Conservation (phyloP, 495 filamentous ascomycete species). For the Podospora sp. region DNA sequence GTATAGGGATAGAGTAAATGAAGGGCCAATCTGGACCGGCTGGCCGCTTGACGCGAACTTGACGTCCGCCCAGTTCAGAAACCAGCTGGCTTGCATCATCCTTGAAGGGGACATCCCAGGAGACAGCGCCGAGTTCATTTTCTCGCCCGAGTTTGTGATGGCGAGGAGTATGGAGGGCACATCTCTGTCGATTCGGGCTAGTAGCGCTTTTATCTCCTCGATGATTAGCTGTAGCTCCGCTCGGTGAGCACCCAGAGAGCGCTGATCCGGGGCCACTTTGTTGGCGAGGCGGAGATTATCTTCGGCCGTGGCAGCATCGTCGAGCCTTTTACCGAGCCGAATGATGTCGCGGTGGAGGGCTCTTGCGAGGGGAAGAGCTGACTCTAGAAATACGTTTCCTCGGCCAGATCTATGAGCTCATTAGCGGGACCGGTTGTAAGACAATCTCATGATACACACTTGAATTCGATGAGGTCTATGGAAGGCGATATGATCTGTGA, state of each 20-base stretch:
- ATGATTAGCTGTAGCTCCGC: constrained; percentile 71
- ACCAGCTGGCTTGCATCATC: constrained; percentile 89
- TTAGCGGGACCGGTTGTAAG: constrained; percentile 13
- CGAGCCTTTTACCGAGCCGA: constrained; percentile 74
- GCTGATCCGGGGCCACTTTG: constrained; percentile 42
- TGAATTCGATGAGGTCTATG: constrained; percentile 92
- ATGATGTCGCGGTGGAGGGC: constrained; percentile 88
- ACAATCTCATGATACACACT: constrained; percentile 48
- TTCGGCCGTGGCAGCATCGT: constrained; percentile 67
- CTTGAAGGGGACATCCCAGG: constrained; percentile 87
- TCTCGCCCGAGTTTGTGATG: constrained; percentile 92
- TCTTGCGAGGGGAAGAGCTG: constrained; percentile 83
- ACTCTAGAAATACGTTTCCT: constrained; percentile 93
- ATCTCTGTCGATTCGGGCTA: constrained; percentile 84
- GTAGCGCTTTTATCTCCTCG: constrained; percentile 72
- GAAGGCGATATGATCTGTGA: constrained; percentile 82
- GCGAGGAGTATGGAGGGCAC: constrained; percentile 93
- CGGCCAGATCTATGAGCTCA: constrained; percentile 67
- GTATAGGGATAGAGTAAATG: constrained; percentile 88
- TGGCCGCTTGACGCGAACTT: constrained; percentile 68
- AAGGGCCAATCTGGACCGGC: constrained; percentile 83
- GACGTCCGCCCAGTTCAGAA: constrained; percentile 84
- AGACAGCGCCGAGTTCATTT: constrained; percentile 74
- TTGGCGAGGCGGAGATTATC: constrained; percentile 58
- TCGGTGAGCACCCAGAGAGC: constrained; percentile 39